These are phyloP conservation scores for Colletotrichum sp. DNA, from an alignment of 2,329 filamentous ascomycete genomes.

Conservation along the genomic window DNA sequence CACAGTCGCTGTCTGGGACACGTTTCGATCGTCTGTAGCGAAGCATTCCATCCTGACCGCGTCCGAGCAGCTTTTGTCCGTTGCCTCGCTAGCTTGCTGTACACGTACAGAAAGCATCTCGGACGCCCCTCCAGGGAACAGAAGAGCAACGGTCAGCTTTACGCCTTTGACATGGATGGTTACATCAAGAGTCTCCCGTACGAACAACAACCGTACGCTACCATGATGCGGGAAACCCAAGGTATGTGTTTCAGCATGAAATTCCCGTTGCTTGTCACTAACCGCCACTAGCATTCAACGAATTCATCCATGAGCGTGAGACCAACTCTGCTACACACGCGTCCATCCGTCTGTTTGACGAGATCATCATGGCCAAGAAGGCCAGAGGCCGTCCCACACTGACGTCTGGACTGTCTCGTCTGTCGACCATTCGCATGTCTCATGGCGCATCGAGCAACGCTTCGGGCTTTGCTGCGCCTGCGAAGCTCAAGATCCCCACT, in stretches of 20 bases:
- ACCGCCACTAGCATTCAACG: conserved; percentile 63
- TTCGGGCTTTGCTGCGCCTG: conserved; percentile 39
- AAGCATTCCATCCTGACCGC: conserved; percentile 66
- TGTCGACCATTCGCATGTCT: conserved; percentile 64
- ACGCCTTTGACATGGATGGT: conserved; percentile 68
- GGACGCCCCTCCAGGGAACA: conserved; percentile 65
- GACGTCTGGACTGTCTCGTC: conserved; percentile 67
- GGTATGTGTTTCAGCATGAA: conserved; percentile 43
- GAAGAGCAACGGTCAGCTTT: conserved; percentile 64
- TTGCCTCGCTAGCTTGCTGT: conserved; percentile 69
- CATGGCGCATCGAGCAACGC: conserved; percentile 53
- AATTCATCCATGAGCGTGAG: conserved; percentile 86
- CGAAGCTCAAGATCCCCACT: conserved; percentile 49
- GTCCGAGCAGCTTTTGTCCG: conserved; percentile 69
- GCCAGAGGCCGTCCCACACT: conserved; percentile 69
- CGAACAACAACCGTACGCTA: conserved; percentile 69
- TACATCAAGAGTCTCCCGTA: conserved; percentile 69
- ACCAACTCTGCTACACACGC: conserved; percentile 66
- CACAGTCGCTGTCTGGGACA: conserved; percentile 67
- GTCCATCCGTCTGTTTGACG: conserved; percentile 78
- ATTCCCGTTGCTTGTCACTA: conserved; percentile 13
- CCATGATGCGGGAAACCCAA: conserved; percentile 71
- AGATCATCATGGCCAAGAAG: conserved; percentile 82
- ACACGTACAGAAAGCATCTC: conserved; percentile 69
- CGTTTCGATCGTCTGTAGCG: conserved; percentile 67